Percentiles rank a stretch among this genome's conserved stretches.
Conservation (phyloP, 768 basidiomycete species). For the Russula sp. region DNA sequence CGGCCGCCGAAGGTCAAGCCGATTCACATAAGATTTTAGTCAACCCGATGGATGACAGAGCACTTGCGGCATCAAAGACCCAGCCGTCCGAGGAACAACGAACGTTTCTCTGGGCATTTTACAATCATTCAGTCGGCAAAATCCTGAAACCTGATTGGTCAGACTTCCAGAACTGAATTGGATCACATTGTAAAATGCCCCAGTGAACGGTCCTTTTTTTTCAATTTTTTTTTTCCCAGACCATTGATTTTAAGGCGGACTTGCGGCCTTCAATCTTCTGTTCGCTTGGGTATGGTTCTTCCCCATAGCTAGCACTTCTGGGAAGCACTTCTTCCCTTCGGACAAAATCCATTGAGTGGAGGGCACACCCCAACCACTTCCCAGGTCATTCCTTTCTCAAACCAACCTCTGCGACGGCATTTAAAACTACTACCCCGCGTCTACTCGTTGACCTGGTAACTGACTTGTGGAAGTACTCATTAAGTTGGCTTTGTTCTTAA, state of each 20-base stretch:
- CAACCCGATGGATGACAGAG: background rate
- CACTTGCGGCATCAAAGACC: background rate
- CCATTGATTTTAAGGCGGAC: constrained; percentile 6
- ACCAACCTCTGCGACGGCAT: background rate
- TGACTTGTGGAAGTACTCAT: background rate
- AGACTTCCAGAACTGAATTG: too few relatives aligned
- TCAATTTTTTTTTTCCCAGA: background rate
- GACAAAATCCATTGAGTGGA: background rate
- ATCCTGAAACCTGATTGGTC: too few relatives aligned
- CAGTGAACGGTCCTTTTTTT: background rate
- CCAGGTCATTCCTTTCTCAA: too few relatives aligned
- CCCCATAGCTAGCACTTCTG: background rate
- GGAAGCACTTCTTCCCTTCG: background rate
- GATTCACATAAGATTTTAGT: background rate
- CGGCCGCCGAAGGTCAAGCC: too few relatives aligned
- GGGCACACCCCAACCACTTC: background rate
- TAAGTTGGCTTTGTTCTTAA: background rate
- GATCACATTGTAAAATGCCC: too few relatives aligned
- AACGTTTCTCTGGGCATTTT: too few relatives aligned
- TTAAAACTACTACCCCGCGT: background rate
- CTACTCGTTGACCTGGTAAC: constrained; percentile 13
- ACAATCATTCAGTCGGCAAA: too few relatives aligned
- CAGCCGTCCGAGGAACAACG: background rate
- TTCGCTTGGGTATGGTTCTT: background rate
- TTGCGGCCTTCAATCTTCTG: background rate